Evolutionary conservation across 352 stramenopile genomes (phyloP), one percentile per base, ranked within the genome.

Genomic region (Peronosclerospora sorghi): DNA sequence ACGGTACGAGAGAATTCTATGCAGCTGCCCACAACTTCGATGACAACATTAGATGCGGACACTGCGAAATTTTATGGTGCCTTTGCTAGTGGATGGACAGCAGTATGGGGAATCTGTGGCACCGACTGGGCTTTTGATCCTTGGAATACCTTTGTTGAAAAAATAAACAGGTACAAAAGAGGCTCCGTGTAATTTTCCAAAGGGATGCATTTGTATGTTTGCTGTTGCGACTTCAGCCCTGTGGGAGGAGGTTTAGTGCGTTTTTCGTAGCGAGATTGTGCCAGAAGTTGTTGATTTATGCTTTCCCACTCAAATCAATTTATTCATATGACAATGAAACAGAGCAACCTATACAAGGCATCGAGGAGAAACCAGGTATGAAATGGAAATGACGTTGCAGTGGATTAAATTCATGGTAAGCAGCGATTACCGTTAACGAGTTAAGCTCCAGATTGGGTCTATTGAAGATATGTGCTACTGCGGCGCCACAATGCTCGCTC

Each of bases 331-430:
- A 35, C 36, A 18, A 52, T 18, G 53, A 54, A 2, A 18, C 30
- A 15, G 40, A 55, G 17, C 5, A 36, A 4, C 9, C 19, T 1
- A 6, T 35, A n/a, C n/a, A n/a, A n/a, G n/a, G n/a, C n/a, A n/a
- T n/a, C n/a, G n/a, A n/a, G n/a, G n/a, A n/a, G n/a, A 13, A 20
- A 51, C 17, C 24, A 40, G 30, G 28, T 44, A 34, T 12, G 65
- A 76, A 27, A 34, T 71, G 5, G 65, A 73, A 18, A 40, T 72
- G 20, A 41, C 48, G 12, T 28, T 86, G 8, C 49, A 61, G 13
- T 86, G 71, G 73, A 73, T 83, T 48, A 72, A 82, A 30, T 65
- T 76, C 14, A 52, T 85, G 45, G 48, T 73, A 15, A 69, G 66
- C 35, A 82, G 81, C 44, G 68, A 80, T 20, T 86, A 75, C 61